Base-by-base conservation (phyloP, 805 yeast species). In the Kuraishia hungarica region DNA sequence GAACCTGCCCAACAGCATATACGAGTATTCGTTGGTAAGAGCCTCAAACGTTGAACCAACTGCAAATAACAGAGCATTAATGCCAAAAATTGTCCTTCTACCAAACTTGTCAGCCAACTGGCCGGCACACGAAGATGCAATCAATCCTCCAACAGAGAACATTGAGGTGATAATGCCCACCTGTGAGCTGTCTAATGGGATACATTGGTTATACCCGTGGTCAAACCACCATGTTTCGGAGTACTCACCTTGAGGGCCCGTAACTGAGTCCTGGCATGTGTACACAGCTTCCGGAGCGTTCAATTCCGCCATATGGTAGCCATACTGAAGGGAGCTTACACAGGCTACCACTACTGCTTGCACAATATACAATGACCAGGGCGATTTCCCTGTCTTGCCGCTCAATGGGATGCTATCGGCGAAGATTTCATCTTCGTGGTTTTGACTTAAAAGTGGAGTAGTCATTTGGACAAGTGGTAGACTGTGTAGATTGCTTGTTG, bases 261-360 rank as follows among this genome's bases (percentile, higher is more conserved):
- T 39, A 26, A 58, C 52, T 1, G 49, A 63, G 53, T 21, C 60
- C 54, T 67, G 68, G 64, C 96, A 89, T 11, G 88, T 78, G 51
- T 90, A 74, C 35, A 81, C 79, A 15, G 79, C 77, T 56, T 87
- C 87, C 0, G 97, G 97, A 6, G 97, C 96, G 70, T 93, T 93
- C 66, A 93, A 76, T 67, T 92, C 97, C 1, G 97, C 86, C 86
- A 93, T 85, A 67, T 94, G 98, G 67, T 88, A 90, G 1, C 99
- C 99, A 68, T 86, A 94, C 68, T 91, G 97, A 13, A 92, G 73
- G 1, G 96, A 82, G 1, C 92, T 91, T 23, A 90, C 64, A 60
- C 96, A 87, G 5, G 85, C 82, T 13, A 87, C 81, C 0, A 77
- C 64, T 1, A 81, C 80, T 2, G 83, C 69, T 10, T 69, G 54